These are phyloP conservation scores for Echium plantagineum DNA, from an alignment of 257 asterid species.

Conservation along the genomic window DNA sequence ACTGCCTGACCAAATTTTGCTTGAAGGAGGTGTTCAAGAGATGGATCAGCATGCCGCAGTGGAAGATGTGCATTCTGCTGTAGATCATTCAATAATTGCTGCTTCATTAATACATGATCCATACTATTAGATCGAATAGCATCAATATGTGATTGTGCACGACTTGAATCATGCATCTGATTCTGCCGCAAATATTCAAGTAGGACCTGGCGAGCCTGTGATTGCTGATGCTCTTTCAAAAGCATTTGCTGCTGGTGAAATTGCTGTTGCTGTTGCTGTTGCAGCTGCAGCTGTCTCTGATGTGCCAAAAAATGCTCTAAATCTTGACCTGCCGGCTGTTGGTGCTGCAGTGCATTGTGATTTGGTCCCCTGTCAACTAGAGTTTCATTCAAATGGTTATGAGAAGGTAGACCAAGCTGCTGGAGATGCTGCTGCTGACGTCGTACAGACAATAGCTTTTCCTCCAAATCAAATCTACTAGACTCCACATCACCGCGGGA, in stretches of 20 bases:
- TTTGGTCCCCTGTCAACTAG: slow-evolving; percentile 22
- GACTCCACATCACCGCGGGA: slow-evolving; percentile 43
- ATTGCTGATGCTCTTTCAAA: slow-evolving; percentile 72
- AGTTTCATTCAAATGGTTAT: slow-evolving; percentile 42
- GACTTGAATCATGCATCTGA: slow-evolving; percentile 64
- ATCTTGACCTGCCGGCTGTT: slow-evolving; percentile 37
- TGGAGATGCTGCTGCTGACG: slow-evolving; percentile 44
- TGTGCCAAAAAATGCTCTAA: slow-evolving; percentile 57
- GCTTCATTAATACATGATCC: slow-evolving; percentile 66
- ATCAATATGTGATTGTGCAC: slow-evolving; percentile 56
- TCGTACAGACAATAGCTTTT: slow-evolving; percentile 41
- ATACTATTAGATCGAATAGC: slow-evolving; percentile 51
- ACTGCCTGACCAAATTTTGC: slow-evolving; percentile 64
- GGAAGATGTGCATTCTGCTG: slow-evolving; percentile 66
- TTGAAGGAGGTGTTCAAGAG: slow-evolving; percentile 79
- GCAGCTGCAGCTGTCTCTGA: slow-evolving; percentile 69
- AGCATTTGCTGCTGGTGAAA: slow-evolving; percentile 59
- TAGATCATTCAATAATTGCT: slow-evolving; percentile 62
- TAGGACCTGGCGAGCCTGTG: slow-evolving; percentile 67
- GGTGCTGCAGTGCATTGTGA: slow-evolving; percentile 41
- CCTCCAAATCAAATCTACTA: slow-evolving; percentile 48
- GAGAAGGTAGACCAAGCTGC: slow-evolving; percentile 45
- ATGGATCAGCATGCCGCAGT: slow-evolving; percentile 59
- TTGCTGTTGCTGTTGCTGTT: slow-evolving; percentile 37
- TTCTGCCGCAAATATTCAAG: slow-evolving; percentile 74